These are phyloP conservation scores for Epichloe gansuensis DNA, from an alignment of 2,329 filamentous ascomycete species.

Conservation along the genomic window DNA sequence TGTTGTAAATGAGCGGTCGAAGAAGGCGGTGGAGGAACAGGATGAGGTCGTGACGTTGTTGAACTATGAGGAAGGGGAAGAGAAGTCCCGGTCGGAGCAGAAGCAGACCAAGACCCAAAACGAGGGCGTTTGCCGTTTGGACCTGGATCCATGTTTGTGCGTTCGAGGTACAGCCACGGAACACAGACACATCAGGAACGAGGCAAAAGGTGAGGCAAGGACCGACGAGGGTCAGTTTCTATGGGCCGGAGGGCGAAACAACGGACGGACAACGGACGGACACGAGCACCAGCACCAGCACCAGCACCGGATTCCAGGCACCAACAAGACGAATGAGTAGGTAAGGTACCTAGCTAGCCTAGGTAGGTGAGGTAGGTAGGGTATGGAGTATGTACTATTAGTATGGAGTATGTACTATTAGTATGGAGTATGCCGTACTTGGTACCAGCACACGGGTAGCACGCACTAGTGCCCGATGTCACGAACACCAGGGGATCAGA, in stretches of 20 bases:
- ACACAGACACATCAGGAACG: slow-evolving; percentile 23
- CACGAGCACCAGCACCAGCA: too few species aligned
- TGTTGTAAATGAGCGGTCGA: slow-evolving; percentile 11
- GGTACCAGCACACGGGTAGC: not conserved
- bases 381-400: not conserved
- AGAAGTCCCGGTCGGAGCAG: slow-evolving; percentile 34
- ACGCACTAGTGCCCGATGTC: not conserved
- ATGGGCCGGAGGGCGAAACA: slow-evolving; percentile 14
- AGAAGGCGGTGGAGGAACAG: slow-evolving; percentile 10
- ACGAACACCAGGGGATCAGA: not conserved
- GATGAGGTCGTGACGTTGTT: slow-evolving; percentile 12
- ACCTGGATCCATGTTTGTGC: slow-evolving; percentile 46
- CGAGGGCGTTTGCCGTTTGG: slow-evolving; percentile 47
- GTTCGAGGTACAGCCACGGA: slow-evolving; percentile 22
- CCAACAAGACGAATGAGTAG: not conserved
- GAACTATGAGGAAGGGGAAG: slow-evolving; percentile 31
- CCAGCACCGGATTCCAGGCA: too few species aligned
- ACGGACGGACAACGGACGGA: not conserved
- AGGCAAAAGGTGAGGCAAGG: slow-evolving; percentile 23
- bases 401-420: not conserved
- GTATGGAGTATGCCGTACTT: not conserved
- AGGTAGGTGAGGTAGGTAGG: not conserved
- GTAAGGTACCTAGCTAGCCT: not conserved
- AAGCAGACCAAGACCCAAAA: slow-evolving; percentile 36
- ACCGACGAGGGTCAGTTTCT: slow-evolving; percentile 22